Conservation (phyloP, 768 basidiomycete species). For the Termitomyces bulborhizus region DNA sequence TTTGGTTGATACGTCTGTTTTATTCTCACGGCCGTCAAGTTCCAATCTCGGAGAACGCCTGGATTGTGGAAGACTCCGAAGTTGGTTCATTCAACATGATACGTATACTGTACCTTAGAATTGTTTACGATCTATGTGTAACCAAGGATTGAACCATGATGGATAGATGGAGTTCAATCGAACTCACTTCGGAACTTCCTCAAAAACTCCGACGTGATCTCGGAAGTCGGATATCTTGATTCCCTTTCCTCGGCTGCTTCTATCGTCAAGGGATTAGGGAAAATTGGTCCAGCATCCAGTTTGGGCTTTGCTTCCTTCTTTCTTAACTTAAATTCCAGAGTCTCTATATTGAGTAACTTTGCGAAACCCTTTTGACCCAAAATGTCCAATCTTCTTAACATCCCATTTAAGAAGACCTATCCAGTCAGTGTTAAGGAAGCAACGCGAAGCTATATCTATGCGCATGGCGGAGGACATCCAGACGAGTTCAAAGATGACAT, state of each 20-base stretch:
- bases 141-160: no score
- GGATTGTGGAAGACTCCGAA: background rate
- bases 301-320: background rate
- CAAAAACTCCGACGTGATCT: background rate
- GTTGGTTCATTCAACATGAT: background rate
- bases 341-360: background rate
- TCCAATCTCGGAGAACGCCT: background rate
- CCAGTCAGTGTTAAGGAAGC: conserved; percentile 45
- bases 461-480: conserved; percentile 68
- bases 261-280: background rate
- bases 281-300: background rate
- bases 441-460: conserved; percentile 60
- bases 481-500: conserved; percentile 83
- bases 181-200: no score
- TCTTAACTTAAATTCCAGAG: background rate
- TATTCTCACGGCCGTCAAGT: no score
- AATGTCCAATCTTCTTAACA: conserved; percentile 74
- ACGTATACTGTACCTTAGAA: no score
- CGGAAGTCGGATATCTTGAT: background rate
- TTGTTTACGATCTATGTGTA: no score
- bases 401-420: conserved; percentile 73
- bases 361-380: background rate
- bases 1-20: no score
- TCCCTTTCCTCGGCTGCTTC: no score
- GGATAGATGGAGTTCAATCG: no score